Evolutionary conservation across 129 eudicot species (phyloP).

Genomic region (Artemisia argyi): DNA sequence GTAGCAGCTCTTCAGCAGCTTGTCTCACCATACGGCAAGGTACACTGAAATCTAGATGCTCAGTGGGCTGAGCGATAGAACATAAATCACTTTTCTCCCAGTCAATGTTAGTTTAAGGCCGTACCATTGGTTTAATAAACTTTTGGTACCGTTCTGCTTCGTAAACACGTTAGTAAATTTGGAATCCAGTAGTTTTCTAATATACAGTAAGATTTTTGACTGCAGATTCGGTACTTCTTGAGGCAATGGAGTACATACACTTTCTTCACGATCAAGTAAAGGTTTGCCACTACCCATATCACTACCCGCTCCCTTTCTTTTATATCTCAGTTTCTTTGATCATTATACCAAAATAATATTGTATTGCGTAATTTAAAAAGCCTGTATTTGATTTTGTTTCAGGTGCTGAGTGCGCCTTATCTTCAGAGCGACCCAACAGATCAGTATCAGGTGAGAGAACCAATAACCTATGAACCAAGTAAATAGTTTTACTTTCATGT

Average conservation of each 20-base stretch:
- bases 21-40: slow-evolving; percentile 93
- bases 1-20: slow-evolving; percentile 82
- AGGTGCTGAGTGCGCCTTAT: slow-evolving; percentile 71
- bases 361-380: no score
- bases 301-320: no score
- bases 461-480: slow-evolving; percentile 3
- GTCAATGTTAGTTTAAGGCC: slow-evolving; percentile 1
- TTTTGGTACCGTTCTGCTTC: not conserved
- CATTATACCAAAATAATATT: no score
- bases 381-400: no score
- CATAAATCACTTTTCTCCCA: not conserved
- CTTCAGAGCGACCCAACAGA: slow-evolving; percentile 44
- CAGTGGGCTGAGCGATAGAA: no score
- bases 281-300: no score
- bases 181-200: not conserved
- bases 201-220: not conserved
- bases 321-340: no score
- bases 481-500: no score
- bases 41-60: not conserved
- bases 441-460: slow-evolving; percentile 43
- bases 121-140: not conserved
- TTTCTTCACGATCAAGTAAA: no score
- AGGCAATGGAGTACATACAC: slow-evolving; percentile 70
- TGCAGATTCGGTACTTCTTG: slow-evolving; percentile 86
- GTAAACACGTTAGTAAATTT: not conserved